These are phyloP conservation scores for Fomitopsis schrenkii DNA, from an alignment of 1,284 basidiomycete species.

Conservation along the genomic window DNA sequence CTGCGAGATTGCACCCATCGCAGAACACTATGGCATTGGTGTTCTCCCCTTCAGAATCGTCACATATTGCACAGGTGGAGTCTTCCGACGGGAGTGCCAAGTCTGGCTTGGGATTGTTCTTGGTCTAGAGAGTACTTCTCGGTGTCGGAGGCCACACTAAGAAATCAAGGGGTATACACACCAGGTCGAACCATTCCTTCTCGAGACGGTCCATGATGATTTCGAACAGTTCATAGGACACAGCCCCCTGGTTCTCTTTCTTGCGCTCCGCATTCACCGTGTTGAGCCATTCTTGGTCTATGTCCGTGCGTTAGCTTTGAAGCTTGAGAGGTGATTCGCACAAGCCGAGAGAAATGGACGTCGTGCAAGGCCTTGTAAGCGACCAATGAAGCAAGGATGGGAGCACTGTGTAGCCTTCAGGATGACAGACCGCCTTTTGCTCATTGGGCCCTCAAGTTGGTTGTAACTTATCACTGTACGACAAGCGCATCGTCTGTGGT, in stretches of 20 bases:
- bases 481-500: no score
- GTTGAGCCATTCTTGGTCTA: constrained; percentile 96
- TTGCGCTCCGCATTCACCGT: constrained; percentile 79
- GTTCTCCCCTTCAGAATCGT: constrained; percentile 98
- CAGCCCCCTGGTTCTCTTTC: constrained; percentile 70
- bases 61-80: constrained; percentile 94
- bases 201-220: constrained; percentile 96
- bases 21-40: constrained; percentile 99
- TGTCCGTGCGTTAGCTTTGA: not conserved
- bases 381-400: no score
- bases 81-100: constrained; percentile 86
- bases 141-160: not conserved
- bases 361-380: not conserved
- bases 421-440: no score
- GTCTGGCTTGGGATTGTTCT: constrained; percentile 84
- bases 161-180: constrained; percentile 32
- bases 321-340: not conserved
- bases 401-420: no score
- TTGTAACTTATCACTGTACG: no score
- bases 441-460: no score
- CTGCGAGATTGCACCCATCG: constrained; percentile 97
- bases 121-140: constrained; percentile 56
- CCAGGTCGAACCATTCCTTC: constrained; percentile 98
- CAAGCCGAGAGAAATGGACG: not conserved
- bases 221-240: constrained; percentile 89